Evolutionary conservation across 1,139 yeast genomes (phyloP).

Genomic region (Saccharomyces pastorianus): DNA sequence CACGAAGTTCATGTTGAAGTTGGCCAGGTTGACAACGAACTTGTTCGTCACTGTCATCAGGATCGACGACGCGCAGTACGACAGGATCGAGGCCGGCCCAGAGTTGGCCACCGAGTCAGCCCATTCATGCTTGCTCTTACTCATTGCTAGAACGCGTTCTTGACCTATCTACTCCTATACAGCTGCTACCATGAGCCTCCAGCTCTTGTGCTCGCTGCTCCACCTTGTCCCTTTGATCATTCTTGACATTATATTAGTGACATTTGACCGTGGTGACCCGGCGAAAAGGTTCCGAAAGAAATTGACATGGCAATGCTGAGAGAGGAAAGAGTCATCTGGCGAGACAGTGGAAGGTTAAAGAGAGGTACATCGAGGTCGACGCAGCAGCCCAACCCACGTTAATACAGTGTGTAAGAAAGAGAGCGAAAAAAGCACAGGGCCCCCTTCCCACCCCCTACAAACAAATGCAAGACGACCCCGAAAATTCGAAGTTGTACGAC

Average conservation of each 20-base stretch:
- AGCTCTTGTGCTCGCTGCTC: neutral
- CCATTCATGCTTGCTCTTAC: constrained; percentile 13
- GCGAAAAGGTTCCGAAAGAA: neutral
- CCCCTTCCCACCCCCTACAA: neutral
- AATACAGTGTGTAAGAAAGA: neutral
- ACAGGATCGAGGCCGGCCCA: no score
- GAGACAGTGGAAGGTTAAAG: neutral
- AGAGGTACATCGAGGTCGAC: neutral
- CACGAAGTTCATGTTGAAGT: no score
- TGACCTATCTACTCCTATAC: neutral
- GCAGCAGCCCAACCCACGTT: neutral
- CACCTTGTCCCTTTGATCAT: neutral
- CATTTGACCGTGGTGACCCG: neutral
- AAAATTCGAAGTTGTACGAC: neutral
- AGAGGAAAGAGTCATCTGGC: neutral
- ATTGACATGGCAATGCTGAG: neutral
- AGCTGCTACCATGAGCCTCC: no score
- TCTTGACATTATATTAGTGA: neutral
- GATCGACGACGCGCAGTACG: no score
- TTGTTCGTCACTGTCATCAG: no score
- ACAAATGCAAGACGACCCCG: neutral
- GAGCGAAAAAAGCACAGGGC: neutral
- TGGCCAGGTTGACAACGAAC: no score
- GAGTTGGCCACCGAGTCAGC: no score
- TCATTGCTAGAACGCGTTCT: constrained; percentile 10